A percentile compares a stretch with the other conserved stretches of the same genome.
Evolutionary conservation across 2,329 filamentous ascomycete genomes (phyloP).

Genomic region (Xylaria sp.): DNA sequence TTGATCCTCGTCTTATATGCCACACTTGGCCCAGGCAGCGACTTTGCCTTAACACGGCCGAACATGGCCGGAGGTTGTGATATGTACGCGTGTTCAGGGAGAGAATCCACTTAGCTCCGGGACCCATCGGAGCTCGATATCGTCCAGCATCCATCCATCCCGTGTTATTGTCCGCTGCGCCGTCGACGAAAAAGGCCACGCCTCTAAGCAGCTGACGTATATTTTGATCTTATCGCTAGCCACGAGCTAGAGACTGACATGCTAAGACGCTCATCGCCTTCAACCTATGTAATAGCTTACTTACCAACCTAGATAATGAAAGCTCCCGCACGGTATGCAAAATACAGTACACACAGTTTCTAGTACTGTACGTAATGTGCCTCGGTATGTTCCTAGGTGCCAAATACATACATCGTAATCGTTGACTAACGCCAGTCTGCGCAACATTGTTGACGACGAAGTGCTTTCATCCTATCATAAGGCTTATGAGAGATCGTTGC

Average conservation of each 20-base stretch:
- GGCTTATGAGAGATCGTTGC: not conserved
- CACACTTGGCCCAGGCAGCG: not conserved
- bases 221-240: not conserved
- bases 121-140: constrained; percentile 30
- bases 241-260: not conserved
- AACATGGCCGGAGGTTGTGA: constrained; percentile 18
- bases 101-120: constrained; percentile 31
- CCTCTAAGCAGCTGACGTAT: constrained; percentile 5
- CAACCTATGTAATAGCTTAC: too few species aligned
- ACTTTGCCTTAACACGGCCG: constrained; percentile 1
- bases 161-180: not conserved
- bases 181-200: not conserved
- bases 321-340: not conserved
- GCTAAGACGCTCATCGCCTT: not conserved
- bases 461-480: not conserved
- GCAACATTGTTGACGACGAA: not conserved
- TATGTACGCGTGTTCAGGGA: not conserved
- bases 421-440: not conserved
- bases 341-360: not conserved
- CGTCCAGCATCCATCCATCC: not conserved
- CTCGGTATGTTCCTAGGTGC: not conserved
- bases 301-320: too few species aligned
- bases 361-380: too few species aligned
- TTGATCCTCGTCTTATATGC: constrained; percentile 11
- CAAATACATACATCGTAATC: not conserved